These are phyloP conservation scores for Trichosporon sp. DNA, from an alignment of 1,284 basidiomycete genomes.

Conservation along the genomic window DNA sequence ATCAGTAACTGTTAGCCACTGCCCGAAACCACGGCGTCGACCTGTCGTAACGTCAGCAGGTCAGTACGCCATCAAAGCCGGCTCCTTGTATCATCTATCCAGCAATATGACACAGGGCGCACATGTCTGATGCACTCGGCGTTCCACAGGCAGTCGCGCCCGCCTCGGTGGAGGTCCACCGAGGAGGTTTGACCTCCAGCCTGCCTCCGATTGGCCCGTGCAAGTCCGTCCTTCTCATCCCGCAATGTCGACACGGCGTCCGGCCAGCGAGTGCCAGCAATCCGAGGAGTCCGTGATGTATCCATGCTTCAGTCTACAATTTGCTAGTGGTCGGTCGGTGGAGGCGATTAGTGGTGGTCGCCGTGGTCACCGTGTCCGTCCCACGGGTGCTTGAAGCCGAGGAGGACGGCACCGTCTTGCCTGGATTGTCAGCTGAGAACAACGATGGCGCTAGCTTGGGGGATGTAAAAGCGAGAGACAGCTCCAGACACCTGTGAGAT, in stretches of 20 bases:
- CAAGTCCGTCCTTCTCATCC: background rate
- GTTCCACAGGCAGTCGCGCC: background rate
- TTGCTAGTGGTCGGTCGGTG: constrained; percentile 5
- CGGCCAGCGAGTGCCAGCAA: background rate
- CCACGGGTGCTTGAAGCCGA: constrained; percentile 55
- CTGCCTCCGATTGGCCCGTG: background rate
- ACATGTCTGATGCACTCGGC: too few relatives aligned
- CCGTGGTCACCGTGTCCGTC: constrained; percentile 50
- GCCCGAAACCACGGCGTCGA: too few relatives aligned
- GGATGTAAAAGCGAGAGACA: background rate
- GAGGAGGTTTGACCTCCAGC: background rate
- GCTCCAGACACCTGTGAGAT: background rate
- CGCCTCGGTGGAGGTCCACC: background rate
- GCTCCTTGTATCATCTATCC: too few relatives aligned
- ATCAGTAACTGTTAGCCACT: background rate
- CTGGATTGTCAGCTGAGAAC: constrained; percentile 26
- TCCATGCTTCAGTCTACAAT: constrained; percentile 6
- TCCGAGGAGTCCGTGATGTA: constrained; percentile 1
- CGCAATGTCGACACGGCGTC: background rate
- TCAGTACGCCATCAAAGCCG: too few relatives aligned
- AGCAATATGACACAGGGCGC: too few relatives aligned
- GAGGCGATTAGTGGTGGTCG: constrained; percentile 32
- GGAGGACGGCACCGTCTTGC: constrained; percentile 54
- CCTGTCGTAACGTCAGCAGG: too few relatives aligned
- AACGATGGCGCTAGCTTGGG: background rate